These are phyloP conservation scores for Floccularia luteovirens DNA, from an alignment of 768 basidiomycete genomes.

Conservation along the genomic window DNA sequence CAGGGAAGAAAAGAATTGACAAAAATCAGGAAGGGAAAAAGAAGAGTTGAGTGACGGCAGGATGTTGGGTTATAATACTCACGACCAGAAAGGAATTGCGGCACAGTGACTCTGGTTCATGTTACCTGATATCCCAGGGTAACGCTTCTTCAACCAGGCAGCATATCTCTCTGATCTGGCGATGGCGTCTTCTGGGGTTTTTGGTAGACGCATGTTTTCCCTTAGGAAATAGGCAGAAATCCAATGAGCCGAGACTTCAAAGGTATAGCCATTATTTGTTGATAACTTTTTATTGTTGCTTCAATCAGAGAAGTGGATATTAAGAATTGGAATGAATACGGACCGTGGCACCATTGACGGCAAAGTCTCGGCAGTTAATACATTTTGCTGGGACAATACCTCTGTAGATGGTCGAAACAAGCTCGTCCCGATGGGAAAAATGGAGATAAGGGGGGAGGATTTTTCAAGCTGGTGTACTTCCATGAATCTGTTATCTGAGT, in stretches of 20 bases:
- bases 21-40: too few relatives aligned
- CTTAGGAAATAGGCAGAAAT: conserved; percentile 54
- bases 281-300: too few relatives aligned
- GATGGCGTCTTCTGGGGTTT: conserved; percentile 37
- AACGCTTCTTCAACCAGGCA: conserved; percentile 48
- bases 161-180: conserved; percentile 31
- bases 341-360: conserved; percentile 57
- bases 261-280: conserved; percentile 45
- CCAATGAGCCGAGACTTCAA: conserved; percentile 55
- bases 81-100: conserved; percentile 46
- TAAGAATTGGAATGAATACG: too few relatives aligned
- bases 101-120: conserved; percentile 46
- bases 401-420: conserved; percentile 46
- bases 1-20: too few relatives aligned
- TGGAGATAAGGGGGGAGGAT: conserved; percentile 32
- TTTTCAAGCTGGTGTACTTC: conserved; percentile 27
- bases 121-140: conserved; percentile 40
- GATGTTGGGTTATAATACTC: too few relatives aligned
- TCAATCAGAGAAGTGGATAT: too few relatives aligned
- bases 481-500: conserved; percentile 16
- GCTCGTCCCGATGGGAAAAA: conserved; percentile 17
- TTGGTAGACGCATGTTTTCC: conserved; percentile 45
- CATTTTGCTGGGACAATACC: conserved; percentile 58
- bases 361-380: conserved; percentile 48
- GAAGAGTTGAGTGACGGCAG: too few relatives aligned